Percentiles rank a stretch among this genome's conserved stretches.
These are phyloP conservation scores for Salisapilia sapeloensis DNA, from an alignment of 352 stramenopile species.

Conservation along the genomic window DNA sequence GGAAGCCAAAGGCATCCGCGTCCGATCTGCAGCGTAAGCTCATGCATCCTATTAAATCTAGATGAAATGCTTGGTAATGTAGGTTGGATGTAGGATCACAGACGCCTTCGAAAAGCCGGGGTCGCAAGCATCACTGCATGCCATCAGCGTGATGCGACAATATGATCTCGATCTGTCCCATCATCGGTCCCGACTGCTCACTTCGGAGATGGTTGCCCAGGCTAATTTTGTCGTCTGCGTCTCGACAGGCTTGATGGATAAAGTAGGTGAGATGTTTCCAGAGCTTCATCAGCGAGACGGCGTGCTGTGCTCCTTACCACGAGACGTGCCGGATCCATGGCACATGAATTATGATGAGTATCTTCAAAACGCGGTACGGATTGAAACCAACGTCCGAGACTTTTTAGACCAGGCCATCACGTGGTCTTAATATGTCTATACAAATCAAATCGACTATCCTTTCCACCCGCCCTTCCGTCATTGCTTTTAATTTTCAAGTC, in stretches of 20 bases:
- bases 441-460: no score
- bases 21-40: slow-evolving; percentile 55
- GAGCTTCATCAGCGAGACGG: slow-evolving; percentile 28
- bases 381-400: slow-evolving; percentile 55
- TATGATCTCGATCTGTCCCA: slow-evolving; percentile 54
- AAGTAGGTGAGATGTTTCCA: slow-evolving; percentile 47
- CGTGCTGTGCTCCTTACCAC: slow-evolving; percentile 34
- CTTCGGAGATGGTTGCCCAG: slow-evolving; percentile 33
- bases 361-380: slow-evolving; percentile 59
- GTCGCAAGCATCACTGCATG: slow-evolving; percentile 38
- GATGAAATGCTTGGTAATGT: slow-evolving; percentile 1
- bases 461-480: no score
- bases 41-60: background rate
- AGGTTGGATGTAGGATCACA: slow-evolving; percentile 21
- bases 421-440: slow-evolving; percentile 11
- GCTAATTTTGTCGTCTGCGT: slow-evolving; percentile 65
- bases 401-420: slow-evolving; percentile 50
- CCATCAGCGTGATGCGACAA: slow-evolving; percentile 49
- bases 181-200: slow-evolving; percentile 52
- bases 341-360: slow-evolving; percentile 75
- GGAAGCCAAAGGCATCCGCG: slow-evolving; percentile 41
- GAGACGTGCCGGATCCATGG: slow-evolving; percentile 62
- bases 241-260: slow-evolving; percentile 36
- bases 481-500: no score
- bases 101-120: slow-evolving; percentile 52